Evolutionary conservation across 2,329 filamentous ascomycete species (phyloP).

Genomic region (Cercospora janseana): DNA sequence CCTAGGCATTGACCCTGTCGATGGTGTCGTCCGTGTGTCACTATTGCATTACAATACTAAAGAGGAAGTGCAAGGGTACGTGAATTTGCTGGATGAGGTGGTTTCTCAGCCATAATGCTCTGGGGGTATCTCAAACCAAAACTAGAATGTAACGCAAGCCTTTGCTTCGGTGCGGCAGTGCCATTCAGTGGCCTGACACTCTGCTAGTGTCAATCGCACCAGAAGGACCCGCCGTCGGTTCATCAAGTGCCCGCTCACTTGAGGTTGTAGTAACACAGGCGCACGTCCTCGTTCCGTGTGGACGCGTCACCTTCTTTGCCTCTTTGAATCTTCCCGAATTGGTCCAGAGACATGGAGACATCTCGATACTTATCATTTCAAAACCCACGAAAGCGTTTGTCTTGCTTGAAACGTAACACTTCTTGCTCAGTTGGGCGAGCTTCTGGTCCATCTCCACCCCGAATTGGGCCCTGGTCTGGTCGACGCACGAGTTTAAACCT

Average conservation of each 20-base stretch:
- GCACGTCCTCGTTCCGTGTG: too few species aligned
- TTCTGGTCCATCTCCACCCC: constrained; percentile 42
- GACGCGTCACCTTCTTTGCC: not conserved
- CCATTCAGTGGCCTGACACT: not conserved
- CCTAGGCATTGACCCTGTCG: constrained; percentile 53
- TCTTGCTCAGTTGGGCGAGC: constrained; percentile 47
- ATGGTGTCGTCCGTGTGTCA: constrained; percentile 68
- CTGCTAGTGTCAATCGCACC: too few species aligned
- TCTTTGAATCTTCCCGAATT: not conserved
- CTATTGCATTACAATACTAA: constrained; percentile 64
- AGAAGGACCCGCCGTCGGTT: too few species aligned
- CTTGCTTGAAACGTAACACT: constrained; percentile 27
- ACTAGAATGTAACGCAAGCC: not conserved
- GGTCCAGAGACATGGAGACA: not conserved
- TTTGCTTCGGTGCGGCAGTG: not conserved
- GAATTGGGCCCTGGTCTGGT: constrained; percentile 49
- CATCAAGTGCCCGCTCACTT: too few species aligned
- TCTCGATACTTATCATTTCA: not conserved
- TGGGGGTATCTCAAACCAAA: not conserved
- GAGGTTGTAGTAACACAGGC: too few species aligned
- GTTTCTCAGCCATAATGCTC: constrained; percentile 10
- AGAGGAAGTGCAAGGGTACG: constrained; percentile 56
- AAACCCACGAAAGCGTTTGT: constrained; percentile 25
- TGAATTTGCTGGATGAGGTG: constrained; percentile 54
- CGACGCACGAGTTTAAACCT: constrained; percentile 50